Evolutionary conservation across 768 basidiomycete genomes (phyloP), one percentile per base, ranked within the genome.

Genomic region (Podaxis pistillaris): DNA sequence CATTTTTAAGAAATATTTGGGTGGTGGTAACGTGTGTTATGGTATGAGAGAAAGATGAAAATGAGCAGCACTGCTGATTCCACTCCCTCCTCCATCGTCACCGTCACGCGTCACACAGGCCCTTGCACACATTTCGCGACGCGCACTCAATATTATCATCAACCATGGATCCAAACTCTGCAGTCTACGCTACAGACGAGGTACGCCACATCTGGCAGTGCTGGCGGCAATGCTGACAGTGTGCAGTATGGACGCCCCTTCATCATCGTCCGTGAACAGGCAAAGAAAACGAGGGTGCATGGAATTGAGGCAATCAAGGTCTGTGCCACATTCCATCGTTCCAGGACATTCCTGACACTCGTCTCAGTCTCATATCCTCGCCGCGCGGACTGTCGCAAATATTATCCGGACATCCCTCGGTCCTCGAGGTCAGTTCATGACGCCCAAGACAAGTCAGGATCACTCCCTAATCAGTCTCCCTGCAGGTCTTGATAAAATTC

Each of bases 261-360:
- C 74, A 96, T 98, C 73, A 96, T 98, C 78, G 83, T 98, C 62
- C 85, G 95, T 33, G 96, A 98, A 70, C 96, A 98, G 75, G 87
- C 81, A 60, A 96, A 75, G 80, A 97, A 95, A 82, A 96, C 93
- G 11, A 85, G 96, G 68, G 86, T 83, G 30, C 95, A 98, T 78
- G 96, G 96, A 56, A 74, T 90, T 64, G 93, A 96, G 75, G 96
- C 96, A 67, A 97, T 98, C 81, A 96, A 96, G 84, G 95, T 93
- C 44, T 41, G 66, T 56, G 59, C 50, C 58, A 24, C 9, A 38
- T 12, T 26, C 40, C 62, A 41, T 44, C 1, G 28, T 46, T 55
- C 47, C 55, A 50, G 50, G 64, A 65, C 68, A 56, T 46, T 63
- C 19, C 62, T 17, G 58, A 70, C 58, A 28, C 56, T 26, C 19